phyloP scores from a whole-genome alignment of 345 rosid genomes.

The Moringa oleifera region DNA sequence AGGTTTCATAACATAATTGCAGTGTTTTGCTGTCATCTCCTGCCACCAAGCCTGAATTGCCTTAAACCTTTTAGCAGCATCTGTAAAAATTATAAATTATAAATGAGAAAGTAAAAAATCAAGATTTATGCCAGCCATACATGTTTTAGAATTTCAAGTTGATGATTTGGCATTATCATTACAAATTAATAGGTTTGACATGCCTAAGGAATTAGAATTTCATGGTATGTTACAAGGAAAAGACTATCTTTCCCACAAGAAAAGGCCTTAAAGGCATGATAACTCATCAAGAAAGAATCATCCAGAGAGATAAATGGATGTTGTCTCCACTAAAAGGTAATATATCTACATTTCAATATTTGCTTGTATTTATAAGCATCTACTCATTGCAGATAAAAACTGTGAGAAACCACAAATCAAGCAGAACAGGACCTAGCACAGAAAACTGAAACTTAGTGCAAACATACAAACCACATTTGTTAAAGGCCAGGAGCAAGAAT shows the following conservation, averaged over 20 bases:
- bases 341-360: no score
- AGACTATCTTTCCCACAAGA: no score
- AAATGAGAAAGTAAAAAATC: neutral
- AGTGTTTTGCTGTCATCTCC: constrained; percentile 64
- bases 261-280: no score
- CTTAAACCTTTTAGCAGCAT: constrained; percentile 62
- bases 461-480: no score
- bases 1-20: constrained; percentile 30
- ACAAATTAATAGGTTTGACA: neutral
- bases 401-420: no score
- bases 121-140: neutral
- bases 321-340: constrained; percentile 1
- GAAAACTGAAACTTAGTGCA: neutral
- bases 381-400: neutral
- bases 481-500: neutral
- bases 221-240: no score
- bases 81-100: constrained; percentile 28
- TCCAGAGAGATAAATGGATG: neutral
- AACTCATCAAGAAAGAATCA: no score
- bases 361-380: neutral
- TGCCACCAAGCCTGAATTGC: constrained; percentile 95
- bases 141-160: neutral
- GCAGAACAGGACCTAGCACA: neutral
- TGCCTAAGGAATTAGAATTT: neutral
- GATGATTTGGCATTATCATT: no score